Base-by-base conservation (phyloP, 768 basidiomycete genomes). In the Polyporus arcularius region DNA sequence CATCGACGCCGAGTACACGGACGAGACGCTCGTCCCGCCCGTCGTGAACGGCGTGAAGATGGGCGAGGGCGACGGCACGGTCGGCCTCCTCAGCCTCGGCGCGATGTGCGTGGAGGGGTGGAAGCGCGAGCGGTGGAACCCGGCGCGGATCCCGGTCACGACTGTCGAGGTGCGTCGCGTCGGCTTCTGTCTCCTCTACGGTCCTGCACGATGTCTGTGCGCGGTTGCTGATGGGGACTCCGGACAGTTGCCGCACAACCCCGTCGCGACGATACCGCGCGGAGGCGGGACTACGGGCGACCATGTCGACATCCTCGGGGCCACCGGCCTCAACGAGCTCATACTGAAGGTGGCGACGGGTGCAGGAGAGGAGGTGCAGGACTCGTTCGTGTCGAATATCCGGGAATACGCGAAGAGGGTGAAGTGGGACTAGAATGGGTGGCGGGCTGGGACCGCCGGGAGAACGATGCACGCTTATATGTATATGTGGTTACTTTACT, bases 81-180 rank as follows among this genome's bases (percentile, higher is more conserved):
- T 95, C 26, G 86, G 86, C 66, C 75, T 94, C 43, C 69, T 96
- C 38, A 92, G 90, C 65, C 79, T 95, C 55, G 96, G 95, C 15
- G 86, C 91, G n/a, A 97, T 98, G 94, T 98, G 96, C 68, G 88
- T 90, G 11, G 93, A 94, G 70, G 96, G 96, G 7, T 97, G 96
- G 96, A 91, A 90, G 73, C 80, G 87, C 58, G 82, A 82, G 62
- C 79, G 87, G 55, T 98, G 94, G 93, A 98, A 98, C 73, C 96
- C 96, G 1, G 89, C 85, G 12, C 82, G 89, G n/a, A 94, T 97
- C 70, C 82, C 85, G 66, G 76, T 98, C 50, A 85, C 87, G 28
- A 96, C 95, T 15, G 85, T 95, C 57, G 94, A 96, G 84, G 90
- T 94, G 66, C 64, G 78, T 65, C 38, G 49, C 40, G 32, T 42